Base-by-base conservation (phyloP, 306 rosid genomes). In the Trifolium repens region DNA sequence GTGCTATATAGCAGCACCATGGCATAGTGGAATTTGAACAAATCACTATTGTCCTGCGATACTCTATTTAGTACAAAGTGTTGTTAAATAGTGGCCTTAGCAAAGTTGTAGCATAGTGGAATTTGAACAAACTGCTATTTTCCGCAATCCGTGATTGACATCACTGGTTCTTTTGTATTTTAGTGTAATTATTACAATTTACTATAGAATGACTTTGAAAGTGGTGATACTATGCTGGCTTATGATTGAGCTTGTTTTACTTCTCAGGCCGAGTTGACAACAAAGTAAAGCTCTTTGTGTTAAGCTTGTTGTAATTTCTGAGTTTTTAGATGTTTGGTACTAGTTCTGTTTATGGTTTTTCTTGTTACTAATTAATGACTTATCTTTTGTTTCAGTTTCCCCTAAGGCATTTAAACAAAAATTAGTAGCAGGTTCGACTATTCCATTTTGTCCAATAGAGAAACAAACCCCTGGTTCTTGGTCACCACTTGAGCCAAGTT, bases 401-500 rank as follows among this genome's bases (percentile, higher is more conserved):
- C 93, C 93, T 0, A 94, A 77, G 89, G 79, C 86, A 11, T 85
- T 87, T 60, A 83, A 55, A 24, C 94, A 82, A 81, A 89, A 88
- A 75, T 90, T 84, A 16, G 10, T 85, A 59, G 99, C 96, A 0
- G 97, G 97, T 81, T 85, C 86, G 5, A 76, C 85, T 7, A 84
- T 92, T 81, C 93, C 92, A 1, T 81, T 22, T 78, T 94, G 93
- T 71, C 79, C 92, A 17, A 26, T 83, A 71, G 96, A 87, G 75
- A 90, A 92, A 89, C 90, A 84, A 81, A 73, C 74, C 80, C 83
- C 86, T 1, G 87, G 96, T 79, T 88, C 92, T 64, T 94, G 99
- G 99, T 94, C 96, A 24, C 88, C 84, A 44, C 79, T 92, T 80
- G 97, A 94, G 69, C 90, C 99, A 79, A 80, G 86, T 82, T 80